Base-by-base conservation (phyloP, 1,139 yeast species). In the Suhomyces taliae region DNA sequence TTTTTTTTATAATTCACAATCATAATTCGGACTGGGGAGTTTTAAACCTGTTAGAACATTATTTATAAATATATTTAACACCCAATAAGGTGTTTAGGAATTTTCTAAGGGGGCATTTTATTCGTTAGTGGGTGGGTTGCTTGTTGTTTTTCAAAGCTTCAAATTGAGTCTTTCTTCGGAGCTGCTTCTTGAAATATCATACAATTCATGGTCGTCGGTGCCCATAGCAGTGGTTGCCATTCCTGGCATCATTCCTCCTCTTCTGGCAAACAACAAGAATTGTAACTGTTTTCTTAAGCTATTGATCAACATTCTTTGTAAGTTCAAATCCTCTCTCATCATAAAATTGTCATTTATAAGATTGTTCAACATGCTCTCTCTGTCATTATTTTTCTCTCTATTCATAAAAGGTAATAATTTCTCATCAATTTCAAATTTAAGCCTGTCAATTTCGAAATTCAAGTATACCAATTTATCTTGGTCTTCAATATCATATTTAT, bases 221-320 rank as follows among this genome's bases (percentile, higher is more conserved):
- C 46, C 42, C 14, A 26, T 10, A 8, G 34, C 44, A 12, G 27
- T 12, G 12, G 36, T 37, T 9, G 39, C 27, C 36, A 39, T 36
- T 6, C 49, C 43, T 15, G 36, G 40, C 41, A 46, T 46, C 31
- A 45, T 37, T 7, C 37, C 39, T 6, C 46, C 50, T 33, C 67
- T 62, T 46, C 79, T 66, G 15, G 75, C 68, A 51, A 78, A 70
- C 46, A 78, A 51, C 52, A 79, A 61, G 51, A 74, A 79, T 49
- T 79, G 83, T 31, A 79, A 60, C 53, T 79, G 84, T 51, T 79
- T 81, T 37, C 83, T 60, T 34, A 79, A 57, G 48, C 79, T 74
- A 54, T 71, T 74, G 37, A 80, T 64, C 43, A 74, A 64, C 52
- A 74, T 62, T 42, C 82, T 55, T 49, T 79, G 83, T 42, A 70